Evolutionary conservation across 495 filamentous ascomycete species (phyloP), one percentile per base, ranked within the genome.

Genomic region (Hypoxylon rickii): DNA sequence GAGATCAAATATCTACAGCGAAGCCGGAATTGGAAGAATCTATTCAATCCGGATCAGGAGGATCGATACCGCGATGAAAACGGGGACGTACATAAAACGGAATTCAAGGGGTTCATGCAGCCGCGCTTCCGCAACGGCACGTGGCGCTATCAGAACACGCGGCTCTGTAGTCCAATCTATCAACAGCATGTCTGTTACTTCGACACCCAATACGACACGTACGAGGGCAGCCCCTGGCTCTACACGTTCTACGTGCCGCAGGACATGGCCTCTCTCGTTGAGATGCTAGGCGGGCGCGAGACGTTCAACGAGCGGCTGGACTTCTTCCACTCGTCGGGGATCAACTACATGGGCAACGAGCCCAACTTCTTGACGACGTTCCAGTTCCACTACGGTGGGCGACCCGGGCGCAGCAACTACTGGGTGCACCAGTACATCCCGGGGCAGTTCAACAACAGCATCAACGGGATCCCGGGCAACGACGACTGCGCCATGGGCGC

Each of bases 401-500:
- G 87, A 0, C 88, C 87, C 0, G 87, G 69, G 0, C 73, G 89
- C 1, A 87, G 84, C 8, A 74, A 80, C 4, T 75, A 79, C 51
- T 85, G 83, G 56, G 73, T 77, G 6, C 84, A 87, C 57, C 73
- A 59, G 48, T 90, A 89, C 65, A 86, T 91, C 53, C 86, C 88
- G 0, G 73, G 74, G 0, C 79, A 79, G 45, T 90, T 89, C 70
- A 84, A 87, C 66, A 78, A 77, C 3, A 80, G 78, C 2, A 61
- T 79, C 6, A 74, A 74, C 46, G 87, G 88, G 3, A 83, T 91
- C 24, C 86, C 87, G 2, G 87, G 87, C 0, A 90, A 90, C 66
- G 87, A 90, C 52, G 87, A 90, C 68, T 85, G 83, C 44, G 86
- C 87, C 13, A 89, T 89, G 86, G 88, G 86, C 7, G 82, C 86